phyloP scores from a whole-genome alignment of 1,139 yeast species.

The Lodderomyces margitis region DNA sequence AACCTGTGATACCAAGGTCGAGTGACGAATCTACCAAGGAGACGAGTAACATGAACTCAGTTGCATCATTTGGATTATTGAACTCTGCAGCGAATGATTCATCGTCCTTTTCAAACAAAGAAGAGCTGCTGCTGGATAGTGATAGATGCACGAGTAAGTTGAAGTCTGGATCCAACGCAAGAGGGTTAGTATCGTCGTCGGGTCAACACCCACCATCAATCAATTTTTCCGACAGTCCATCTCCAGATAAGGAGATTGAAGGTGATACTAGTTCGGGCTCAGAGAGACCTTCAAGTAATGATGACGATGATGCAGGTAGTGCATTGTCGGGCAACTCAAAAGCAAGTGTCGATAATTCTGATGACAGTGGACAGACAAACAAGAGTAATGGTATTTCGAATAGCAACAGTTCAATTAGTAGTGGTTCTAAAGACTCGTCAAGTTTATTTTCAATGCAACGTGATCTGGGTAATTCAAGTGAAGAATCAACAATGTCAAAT shows the following conservation, averaged over 20 bases:
- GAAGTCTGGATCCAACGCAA: too few relatives aligned
- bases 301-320: conserved; percentile 6
- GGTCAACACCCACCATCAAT: background rate
- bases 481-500: conserved; percentile 8
- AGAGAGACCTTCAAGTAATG: conserved; percentile 8
- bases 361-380: background rate
- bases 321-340: conserved; percentile 5
- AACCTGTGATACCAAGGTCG: background rate
- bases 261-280: conserved; percentile 8
- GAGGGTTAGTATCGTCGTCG: background rate
- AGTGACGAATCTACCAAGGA: background rate
- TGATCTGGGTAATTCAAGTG: conserved; percentile 8
- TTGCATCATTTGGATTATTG: conserved; percentile 2
- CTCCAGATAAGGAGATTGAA: conserved; percentile 5
- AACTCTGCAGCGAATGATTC: background rate
- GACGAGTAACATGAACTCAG: background rate
- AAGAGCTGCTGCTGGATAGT: conserved; percentile 3
- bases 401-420: conserved; percentile 3
- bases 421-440: conserved; percentile 6
- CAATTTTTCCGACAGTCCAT: conserved; percentile 8
- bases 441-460: conserved; percentile 8
- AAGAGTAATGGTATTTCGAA: background rate
- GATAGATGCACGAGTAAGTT: background rate
- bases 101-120: conserved; percentile 5
- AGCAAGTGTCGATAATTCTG: conserved; percentile 2